Base-by-base conservation (phyloP, 2,329 filamentous ascomycete genomes). In the Curvularia spicifera region DNA sequence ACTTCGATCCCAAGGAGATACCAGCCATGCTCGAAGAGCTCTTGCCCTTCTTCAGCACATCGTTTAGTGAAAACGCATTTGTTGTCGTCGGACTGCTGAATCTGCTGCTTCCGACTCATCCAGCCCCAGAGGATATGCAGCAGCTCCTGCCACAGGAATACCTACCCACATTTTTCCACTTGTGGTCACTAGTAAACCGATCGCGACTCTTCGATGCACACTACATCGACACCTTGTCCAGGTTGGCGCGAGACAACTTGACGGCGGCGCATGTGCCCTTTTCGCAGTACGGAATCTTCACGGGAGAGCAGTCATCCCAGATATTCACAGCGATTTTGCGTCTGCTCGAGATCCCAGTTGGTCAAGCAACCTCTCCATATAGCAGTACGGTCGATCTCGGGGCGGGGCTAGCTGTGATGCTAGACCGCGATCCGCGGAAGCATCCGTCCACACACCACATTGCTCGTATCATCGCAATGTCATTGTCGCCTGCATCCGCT, bases 351-450 rank as follows among this genome's bases (percentile, higher is more conserved):
- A 99, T 99, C 53, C 95, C 95, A 2, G 95, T 99, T 12, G 94
- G 95, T 2, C 95, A 99, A 78, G 91, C 95, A 3, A 96, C 91
- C 45, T 97, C 94, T 1, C 91, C 95, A 0, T 99, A 99, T 73
- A 91, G 91, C 69, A 80, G 79, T 0, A 83, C 89, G 5, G 86
- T 98, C 4, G 95, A 99, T 76, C 86, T 93, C 39, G 87, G 90
- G 10, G 88, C 91, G 6, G 95, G 95, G 0, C 81, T 96, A 54
- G 95, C 90, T 12, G 82, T 94, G 26, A 91, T 95, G 77, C 83
- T 99, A 33, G 94, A 98, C 71, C 89, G 95, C 72, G 96, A 99
- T 73, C 89, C 89, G 71, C 91, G 96, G 70, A 97, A 97, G 78
- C 92, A 97, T 73, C 96, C 95, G 0, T 85, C 93, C 35, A 88